Base-by-base conservation (phyloP, 129 eudicot genomes). In the Pittosporum tobira region DNA sequence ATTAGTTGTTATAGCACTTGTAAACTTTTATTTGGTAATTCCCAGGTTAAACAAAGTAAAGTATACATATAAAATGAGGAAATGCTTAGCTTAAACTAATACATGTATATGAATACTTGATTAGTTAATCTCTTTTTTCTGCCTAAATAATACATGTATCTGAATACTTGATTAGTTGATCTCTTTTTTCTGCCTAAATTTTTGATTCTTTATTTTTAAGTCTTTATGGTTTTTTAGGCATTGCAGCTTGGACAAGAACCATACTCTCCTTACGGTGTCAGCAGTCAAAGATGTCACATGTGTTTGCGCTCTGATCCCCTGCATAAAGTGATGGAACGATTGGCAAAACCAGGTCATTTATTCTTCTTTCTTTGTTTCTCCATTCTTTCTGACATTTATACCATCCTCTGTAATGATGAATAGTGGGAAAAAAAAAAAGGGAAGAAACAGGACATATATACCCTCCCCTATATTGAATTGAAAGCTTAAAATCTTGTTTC, bases 161-260 rank as follows among this genome's bases (percentile, higher is more conserved):
- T n/a, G n/a, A n/a, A n/a, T n/a, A n/a, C n/a, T n/a, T n/a, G n/a
- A n/a, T n/a, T n/a, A n/a, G n/a, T n/a, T n/a, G n/a, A 29, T 54
- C 42, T 54, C 20, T 19, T 22, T 12, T 18, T n/a, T 3, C 3
- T 28, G 10, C 14, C 42, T 9, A 54, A 29, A 26, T 15, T 37
- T 54, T 21, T 8, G n/a, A 6, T 29, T 55, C 38, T 30, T 31
- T 15, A 2, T 20, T 26, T 30, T 22, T 1, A 7, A 16, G 13
- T 9, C 23, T 23, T 27, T 50, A 25, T 28, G 58, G 38, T 48
- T 23, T 70, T 48, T 18, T 69, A 88, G 96, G 96, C 94, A 38
- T 77, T 88, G 72, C 96, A 88, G 75, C 79, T 78, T 54, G 84
- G 94, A 53, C 89, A 88, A 65, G 96, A 88, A 71, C 79, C 85